Percentiles rank a stretch among this genome's conserved stretches.
phyloP scores from a whole-genome alignment of 2,329 filamentous ascomycete genomes.

The Shiraia sp. region DNA sequence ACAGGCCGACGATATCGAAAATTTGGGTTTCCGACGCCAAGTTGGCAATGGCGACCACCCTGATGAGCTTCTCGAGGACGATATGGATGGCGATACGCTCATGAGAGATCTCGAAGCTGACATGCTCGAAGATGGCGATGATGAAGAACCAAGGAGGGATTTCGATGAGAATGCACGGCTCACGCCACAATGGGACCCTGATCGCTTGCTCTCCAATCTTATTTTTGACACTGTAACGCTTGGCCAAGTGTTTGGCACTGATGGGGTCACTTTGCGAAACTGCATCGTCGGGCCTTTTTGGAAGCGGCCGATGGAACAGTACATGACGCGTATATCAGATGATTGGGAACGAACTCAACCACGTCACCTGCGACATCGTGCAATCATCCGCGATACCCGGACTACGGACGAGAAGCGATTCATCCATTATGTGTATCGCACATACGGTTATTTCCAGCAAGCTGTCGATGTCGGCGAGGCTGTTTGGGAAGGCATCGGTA shows the following conservation, averaged over 20 bases:
- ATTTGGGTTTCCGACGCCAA: conserved; percentile 35
- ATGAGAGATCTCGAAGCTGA: conserved; percentile 40
- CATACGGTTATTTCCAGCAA: conserved; percentile 56
- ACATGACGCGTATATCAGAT: conserved; percentile 57
- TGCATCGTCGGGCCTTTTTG: conserved; percentile 56
- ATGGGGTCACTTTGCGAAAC: conserved; percentile 48
- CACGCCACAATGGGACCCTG: conserved; percentile 60
- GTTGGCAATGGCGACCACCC: conserved; percentile 9
- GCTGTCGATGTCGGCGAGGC: conserved; percentile 56
- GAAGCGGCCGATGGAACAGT: conserved; percentile 58
- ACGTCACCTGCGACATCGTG: conserved; percentile 58
- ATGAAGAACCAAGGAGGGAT: conserved; percentile 12
- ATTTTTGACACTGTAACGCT: conserved; percentile 55
- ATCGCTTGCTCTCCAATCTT: conserved; percentile 56
- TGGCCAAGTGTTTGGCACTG: conserved; percentile 54
- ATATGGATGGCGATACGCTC: conserved; percentile 33
- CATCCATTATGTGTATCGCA: conserved; percentile 60
- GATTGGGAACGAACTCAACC: conserved; percentile 64
- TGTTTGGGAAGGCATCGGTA: conserved; percentile 58
- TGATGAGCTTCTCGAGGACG: conserved; percentile 33
- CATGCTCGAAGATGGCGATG: conserved; percentile 24
- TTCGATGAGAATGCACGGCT: conserved; percentile 36
- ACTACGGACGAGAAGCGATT: conserved; percentile 50
- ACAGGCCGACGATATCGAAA: conserved; percentile 38
- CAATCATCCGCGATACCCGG: conserved; percentile 59